phyloP scores from a whole-genome alignment of 306 rosid species.

The Vigna angularis region DNA sequence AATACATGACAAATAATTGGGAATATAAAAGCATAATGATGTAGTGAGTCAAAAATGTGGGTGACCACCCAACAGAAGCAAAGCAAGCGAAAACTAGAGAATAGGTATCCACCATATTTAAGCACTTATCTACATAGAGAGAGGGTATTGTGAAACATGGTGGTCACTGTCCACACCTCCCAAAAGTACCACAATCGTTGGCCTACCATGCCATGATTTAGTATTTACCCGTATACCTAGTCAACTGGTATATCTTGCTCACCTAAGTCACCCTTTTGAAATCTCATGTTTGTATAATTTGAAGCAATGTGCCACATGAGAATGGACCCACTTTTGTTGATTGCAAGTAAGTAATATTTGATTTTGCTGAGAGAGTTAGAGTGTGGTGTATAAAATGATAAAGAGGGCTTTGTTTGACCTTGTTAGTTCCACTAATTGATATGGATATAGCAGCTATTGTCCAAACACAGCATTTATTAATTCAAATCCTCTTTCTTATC shows the following conservation, averaged over 20 bases:
- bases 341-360: slow-evolving; percentile 14
- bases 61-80: slow-evolving; percentile 53
- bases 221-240: slow-evolving; percentile 50
- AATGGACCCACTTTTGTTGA: slow-evolving; percentile 51
- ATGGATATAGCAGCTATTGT: slow-evolving; percentile 46
- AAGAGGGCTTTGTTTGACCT: slow-evolving; percentile 50
- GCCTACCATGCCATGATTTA: slow-evolving; percentile 61
- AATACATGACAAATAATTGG: slow-evolving; percentile 24
- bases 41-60: slow-evolving; percentile 41
- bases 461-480: slow-evolving; percentile 40
- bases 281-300: slow-evolving; percentile 40
- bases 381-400: slow-evolving; percentile 2
- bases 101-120: slow-evolving; percentile 46
- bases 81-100: slow-evolving; percentile 42
- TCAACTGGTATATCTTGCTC: slow-evolving; percentile 56
- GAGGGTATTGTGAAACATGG: slow-evolving; percentile 51
- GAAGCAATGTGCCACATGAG: slow-evolving; percentile 41
- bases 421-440: slow-evolving; percentile 47
- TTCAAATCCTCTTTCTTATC: slow-evolving; percentile 49
- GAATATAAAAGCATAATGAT: slow-evolving; percentile 9
- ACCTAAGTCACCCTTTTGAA: slow-evolving; percentile 45
- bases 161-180: slow-evolving; percentile 56
- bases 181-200: slow-evolving; percentile 56
- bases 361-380: slow-evolving; percentile 12
- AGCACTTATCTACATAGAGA: slow-evolving; percentile 59